A percentile compares a stretch with the other conserved stretches of the same genome.
Conservation (phyloP, 139 green algal species). For the Raphidocelis subcapitata region DNA sequence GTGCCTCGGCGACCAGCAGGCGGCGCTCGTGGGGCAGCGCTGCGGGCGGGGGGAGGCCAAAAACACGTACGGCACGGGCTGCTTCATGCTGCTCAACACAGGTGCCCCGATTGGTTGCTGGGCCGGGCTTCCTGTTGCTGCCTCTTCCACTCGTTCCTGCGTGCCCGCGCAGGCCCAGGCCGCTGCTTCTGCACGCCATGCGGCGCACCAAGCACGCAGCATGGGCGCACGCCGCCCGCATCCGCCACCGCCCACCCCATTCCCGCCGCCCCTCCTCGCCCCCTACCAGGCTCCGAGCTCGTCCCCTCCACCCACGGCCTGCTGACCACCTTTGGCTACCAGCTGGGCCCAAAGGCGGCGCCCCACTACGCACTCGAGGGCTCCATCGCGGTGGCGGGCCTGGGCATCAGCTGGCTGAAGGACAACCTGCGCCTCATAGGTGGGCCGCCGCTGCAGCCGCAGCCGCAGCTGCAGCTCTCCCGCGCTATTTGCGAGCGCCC, state of each 20-base stretch:
- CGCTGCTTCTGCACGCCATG: background rate
- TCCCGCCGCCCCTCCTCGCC: too few species aligned
- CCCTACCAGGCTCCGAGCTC: slow-evolving; percentile 3
- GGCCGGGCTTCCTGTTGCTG: background rate
- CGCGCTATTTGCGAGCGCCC: too few species aligned
- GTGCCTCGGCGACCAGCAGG: slow-evolving; percentile 95
- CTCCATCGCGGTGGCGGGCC: slow-evolving; percentile 80
- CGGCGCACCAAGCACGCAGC: too few species aligned
- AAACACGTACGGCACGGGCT: slow-evolving; percentile 98
- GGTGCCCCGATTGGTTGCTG: background rate
- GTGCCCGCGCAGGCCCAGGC: too few species aligned
- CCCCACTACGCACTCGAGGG: slow-evolving; percentile 90
- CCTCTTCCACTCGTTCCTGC: too few species aligned
- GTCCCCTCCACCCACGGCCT: slow-evolving; percentile 84
- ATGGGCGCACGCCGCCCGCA: background rate
- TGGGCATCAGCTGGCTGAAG: slow-evolving; percentile 81
- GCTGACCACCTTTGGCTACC: slow-evolving; percentile 88
- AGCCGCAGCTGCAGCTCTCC: too few species aligned
- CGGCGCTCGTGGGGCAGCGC: slow-evolving; percentile 90
- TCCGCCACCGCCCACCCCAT: background rate
- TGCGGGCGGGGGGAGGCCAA: slow-evolving; percentile 85
- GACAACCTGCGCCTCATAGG: slow-evolving; percentile 84
- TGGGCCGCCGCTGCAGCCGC: slow-evolving; percentile 39
- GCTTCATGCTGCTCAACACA: slow-evolving; percentile 97
- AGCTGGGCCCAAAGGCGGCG: slow-evolving; percentile 66